Base-by-base conservation (phyloP, 2,329 filamentous ascomycete genomes). In the Phyllosticta citrichinensis region DNA sequence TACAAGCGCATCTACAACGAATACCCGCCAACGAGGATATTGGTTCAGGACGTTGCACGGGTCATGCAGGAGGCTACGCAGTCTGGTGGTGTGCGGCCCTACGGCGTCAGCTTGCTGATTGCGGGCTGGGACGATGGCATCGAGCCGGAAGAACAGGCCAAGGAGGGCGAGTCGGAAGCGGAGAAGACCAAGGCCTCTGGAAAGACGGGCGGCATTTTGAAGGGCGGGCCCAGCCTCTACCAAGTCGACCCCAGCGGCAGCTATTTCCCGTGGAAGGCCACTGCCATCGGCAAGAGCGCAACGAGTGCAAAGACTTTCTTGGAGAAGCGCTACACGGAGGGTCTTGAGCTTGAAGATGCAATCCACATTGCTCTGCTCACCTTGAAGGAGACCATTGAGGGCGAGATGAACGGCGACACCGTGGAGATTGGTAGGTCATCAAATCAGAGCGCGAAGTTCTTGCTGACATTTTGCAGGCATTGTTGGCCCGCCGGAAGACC, bases 1-100 rank as follows among this genome's bases (percentile, higher is more conserved):
- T 99, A 99, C 86, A 99, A 99, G 85, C 91, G 94, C 76, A 92
- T 99, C 80, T 99, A 99, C 83, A 99, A 99, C 79, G 94, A 99
- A 80, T 99, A 99, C 80, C 94, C 94, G n/a, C 94, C 94, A 5
- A 99, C 94, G 62, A 87, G 94, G 75, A 99, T 99, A 87, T 84
- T 99, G 79, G 94, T 99, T 62, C 94, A 99, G 78, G 94, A 99
- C 71, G 92, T 99, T 62, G 94, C 94, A 63, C 85, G 91, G 66
- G 93, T 97, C 67, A 97, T 99, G 87, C 94, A 99, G 79, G 94
- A 99, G 79, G 94, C 94, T 64, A 99, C 94, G 63, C 94, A 99
- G 77, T 96, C 91, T 50, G 94, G 94, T 73, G 94, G 94, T 85
- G 93, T 99, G 65, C 84, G 94, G 66, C 94, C 94, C 55, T 99